A percentile compares a stretch with the other conserved stretches of the same genome.
Evolutionary conservation across 495 filamentous ascomycete species (phyloP).

Genomic region (Tuber borchii): DNA sequence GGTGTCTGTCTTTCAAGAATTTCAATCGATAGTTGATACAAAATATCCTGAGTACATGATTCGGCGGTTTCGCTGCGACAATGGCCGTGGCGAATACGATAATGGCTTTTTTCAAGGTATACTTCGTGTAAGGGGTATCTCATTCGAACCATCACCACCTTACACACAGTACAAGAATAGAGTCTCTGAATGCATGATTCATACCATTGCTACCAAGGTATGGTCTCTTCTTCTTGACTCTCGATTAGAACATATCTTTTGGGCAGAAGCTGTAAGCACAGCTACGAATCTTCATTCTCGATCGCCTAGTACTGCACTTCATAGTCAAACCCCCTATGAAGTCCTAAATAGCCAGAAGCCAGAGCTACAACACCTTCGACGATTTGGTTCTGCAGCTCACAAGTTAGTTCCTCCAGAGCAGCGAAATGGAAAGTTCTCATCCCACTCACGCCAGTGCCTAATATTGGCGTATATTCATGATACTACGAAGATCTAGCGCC

Average conservation of each 20-base stretch:
- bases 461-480: no score
- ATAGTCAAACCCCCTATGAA: background rate
- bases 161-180: constrained; percentile 13
- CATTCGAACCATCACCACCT: constrained; percentile 2
- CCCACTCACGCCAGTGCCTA: background rate
- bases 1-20: no score
- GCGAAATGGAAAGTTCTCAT: background rate
- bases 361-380: background rate
- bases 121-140: no score
- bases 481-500: no score
- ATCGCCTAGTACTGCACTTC: background rate
- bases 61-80: constrained; percentile 5
- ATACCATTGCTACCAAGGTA: background rate
- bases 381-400: background rate
- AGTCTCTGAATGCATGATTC: constrained; percentile 3
- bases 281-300: background rate
- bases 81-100: constrained; percentile 4
- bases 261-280: background rate
- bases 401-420: background rate
- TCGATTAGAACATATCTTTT: background rate
- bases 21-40: no score
- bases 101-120: no score
- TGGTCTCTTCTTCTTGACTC: constrained; percentile 1
- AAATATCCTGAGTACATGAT: no score
- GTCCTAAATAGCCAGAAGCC: background rate